Base-by-base conservation (phyloP, 768 basidiomycete genomes). In the Calvatia gigantea region DNA sequence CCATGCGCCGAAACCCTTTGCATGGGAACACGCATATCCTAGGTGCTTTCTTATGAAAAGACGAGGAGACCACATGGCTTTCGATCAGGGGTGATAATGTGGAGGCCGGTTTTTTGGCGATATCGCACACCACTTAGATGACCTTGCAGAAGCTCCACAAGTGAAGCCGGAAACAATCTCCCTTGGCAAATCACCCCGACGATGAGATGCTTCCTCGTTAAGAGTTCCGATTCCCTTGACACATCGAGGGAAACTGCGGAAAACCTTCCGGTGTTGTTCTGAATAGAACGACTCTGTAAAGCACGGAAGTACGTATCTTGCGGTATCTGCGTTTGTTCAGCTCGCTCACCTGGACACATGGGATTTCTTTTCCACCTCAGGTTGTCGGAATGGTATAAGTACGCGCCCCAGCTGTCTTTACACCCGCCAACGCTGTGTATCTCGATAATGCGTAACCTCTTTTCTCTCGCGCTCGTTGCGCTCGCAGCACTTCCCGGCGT, bases 381-480 rank as follows among this genome's bases (percentile, higher is more conserved):
- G 27, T 4, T 37, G 12, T 27, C 14, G 44, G 15, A 5, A 47
- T 31, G 54, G n/a, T 55, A 55, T 55, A 55, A 55, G 45, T 17
- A 17, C 53, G 12, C 31, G 2, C 12, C 2, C 19, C 12, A 33
- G 17, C 15, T n/a, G 46, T 21, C 27, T 15, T 37, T 25, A 37
- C 44, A 19, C 12, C 43, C 39, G n/a, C 19, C 23, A 38, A 31
- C 45, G 25, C 42, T 46, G 38, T 17, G 14, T 31, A n/a, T 46
- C 50, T 51, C 47, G 44, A 56, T 52, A 33, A 64, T 68, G 64
- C 62, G 58, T 38, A 37, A 55, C 46, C 49, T 54, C 33, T 42
- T 68, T 42, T 48, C 56, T 49, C 48, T 52, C 15, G 19, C 64
- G n/a, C 45, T 68, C 32, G 42, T 60, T 8, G 25, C 67, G 14